Evolutionary conservation across 768 basidiomycete genomes (phyloP).

Genomic region (Leccinum ochraceum): DNA sequence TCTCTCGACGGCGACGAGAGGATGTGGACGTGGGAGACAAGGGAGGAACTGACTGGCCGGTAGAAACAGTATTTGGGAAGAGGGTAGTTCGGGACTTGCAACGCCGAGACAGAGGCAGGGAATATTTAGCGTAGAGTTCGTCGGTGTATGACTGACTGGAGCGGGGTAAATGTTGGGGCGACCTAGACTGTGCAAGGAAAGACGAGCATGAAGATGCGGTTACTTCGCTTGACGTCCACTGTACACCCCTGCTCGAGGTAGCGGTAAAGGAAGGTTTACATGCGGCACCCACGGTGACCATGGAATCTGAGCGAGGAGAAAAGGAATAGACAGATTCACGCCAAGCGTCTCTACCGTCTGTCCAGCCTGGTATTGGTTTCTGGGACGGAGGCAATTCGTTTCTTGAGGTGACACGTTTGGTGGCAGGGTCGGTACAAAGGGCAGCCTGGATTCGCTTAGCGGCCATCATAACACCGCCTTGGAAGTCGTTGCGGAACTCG

Average conservation of each 20-base stretch:
- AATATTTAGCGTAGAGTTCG: conserved; percentile 57
- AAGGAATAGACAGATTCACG: conserved; percentile 63
- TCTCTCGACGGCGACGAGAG: conserved; percentile 46
- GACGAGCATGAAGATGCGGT: conserved; percentile 25
- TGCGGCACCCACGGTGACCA: conserved; percentile 30
- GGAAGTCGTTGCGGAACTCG: conserved; percentile 44
- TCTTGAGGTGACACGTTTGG: conserved; percentile 38
- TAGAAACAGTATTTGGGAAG: conserved; percentile 35
- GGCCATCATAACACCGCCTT: conserved; percentile 71
- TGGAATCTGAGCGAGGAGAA: conserved; percentile 40
- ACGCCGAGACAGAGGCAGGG: conserved; percentile 55
- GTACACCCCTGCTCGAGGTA: conserved; percentile 51
- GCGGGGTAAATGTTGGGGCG: conserved; percentile 25
- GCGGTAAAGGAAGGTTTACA: conserved; percentile 47
- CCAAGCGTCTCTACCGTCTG: conserved; percentile 66
- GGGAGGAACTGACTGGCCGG: conserved; percentile 39
- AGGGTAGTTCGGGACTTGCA: conserved; percentile 50
- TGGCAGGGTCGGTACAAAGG: conserved; percentile 41
- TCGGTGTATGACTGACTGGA: conserved; percentile 39
- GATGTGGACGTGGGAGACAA: conserved; percentile 37
- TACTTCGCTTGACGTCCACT: conserved; percentile 45
- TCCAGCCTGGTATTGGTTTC: conserved; percentile 64
- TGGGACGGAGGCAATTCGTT: conserved; percentile 37
- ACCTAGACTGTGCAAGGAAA: conserved; percentile 24
- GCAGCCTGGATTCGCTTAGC: conserved; percentile 53